These are phyloP conservation scores for Hordeum vulgare DNA, from an alignment of 176 grass and related monocot genomes.

Conservation along the genomic window DNA sequence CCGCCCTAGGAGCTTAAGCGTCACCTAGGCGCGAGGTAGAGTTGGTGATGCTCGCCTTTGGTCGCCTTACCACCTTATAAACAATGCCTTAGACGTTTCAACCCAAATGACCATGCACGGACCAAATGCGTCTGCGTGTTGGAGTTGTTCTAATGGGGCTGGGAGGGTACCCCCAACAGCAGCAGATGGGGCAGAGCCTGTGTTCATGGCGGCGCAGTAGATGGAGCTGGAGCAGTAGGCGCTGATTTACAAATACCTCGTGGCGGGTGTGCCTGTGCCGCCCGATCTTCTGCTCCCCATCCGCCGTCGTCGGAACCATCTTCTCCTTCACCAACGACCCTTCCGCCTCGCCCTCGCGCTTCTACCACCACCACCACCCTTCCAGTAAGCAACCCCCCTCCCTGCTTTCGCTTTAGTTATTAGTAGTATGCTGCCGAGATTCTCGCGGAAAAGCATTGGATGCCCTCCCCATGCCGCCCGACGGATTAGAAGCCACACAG, in stretches of 20 bases:
- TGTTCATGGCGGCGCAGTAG: slow-evolving; percentile 91
- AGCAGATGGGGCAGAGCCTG: slow-evolving; percentile 20
- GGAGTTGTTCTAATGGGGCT: neutral
- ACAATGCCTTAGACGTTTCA: no score
- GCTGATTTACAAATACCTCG: slow-evolving; percentile 90
- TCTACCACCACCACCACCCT: slow-evolving; percentile 64
- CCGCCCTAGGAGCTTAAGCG: no score
- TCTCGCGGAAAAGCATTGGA: neutral
- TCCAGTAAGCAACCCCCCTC: slow-evolving; percentile 34
- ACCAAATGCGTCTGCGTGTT: no score
- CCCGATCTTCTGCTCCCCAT: slow-evolving; percentile 85
- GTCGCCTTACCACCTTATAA: no score
- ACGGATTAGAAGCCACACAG: no score
- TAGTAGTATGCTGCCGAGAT: neutral
- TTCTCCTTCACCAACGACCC: slow-evolving; percentile 56
- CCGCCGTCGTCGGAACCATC: slow-evolving; percentile 39
- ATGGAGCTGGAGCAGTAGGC: slow-evolving; percentile 96
- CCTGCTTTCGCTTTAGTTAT: neutral
- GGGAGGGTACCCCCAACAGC: slow-evolving; percentile 26
- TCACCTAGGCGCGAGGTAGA: no score
- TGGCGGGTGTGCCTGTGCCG: slow-evolving; percentile 85
- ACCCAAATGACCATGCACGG: no score
- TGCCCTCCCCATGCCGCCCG: no score
- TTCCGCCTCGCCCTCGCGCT: slow-evolving; percentile 49
- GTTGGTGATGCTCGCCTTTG: no score